phyloP scores from a whole-genome alignment of 2,329 filamentous ascomycete genomes.

The Aspergillus sp. region DNA sequence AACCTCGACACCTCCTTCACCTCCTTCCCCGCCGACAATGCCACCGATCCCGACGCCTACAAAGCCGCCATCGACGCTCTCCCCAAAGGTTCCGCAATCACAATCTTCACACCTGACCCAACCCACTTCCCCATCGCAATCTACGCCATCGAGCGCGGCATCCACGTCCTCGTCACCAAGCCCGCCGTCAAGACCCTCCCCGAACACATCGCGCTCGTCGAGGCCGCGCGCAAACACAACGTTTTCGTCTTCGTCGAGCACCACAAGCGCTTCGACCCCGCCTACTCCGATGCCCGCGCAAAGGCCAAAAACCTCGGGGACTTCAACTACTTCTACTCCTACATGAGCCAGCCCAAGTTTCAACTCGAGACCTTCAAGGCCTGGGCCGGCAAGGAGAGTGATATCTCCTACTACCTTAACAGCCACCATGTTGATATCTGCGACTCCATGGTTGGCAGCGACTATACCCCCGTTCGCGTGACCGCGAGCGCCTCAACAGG shows the following conservation, averaged over 20 bases:
- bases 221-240: conserved; percentile 12
- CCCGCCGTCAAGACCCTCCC: conserved; percentile 12
- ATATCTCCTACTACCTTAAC: conserved; percentile 96
- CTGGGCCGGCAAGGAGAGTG: conserved; percentile 87
- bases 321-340: conserved; percentile 98
- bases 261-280: conserved; percentile 94
- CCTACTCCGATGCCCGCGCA: conserved; percentile 83
- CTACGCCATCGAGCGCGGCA: conserved; percentile 82
- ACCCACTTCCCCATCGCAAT: conserved; percentile 54
- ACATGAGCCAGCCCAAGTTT: conserved; percentile 91
- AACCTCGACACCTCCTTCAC: conserved; percentile 81
- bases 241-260: conserved; percentile 59
- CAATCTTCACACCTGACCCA: conserved; percentile 51
- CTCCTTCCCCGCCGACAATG: conserved; percentile 75
- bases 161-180: conserved; percentile 68
- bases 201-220: conserved; percentile 12
- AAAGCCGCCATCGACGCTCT: conserved; percentile 16
- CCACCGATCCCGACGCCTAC: conserved; percentile 31
- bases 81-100: conserved; percentile 14
- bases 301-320: conserved; percentile 76
- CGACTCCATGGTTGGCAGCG: conserved; percentile 79
- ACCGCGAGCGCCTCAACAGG: conserved; percentile 79
- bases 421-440: conserved; percentile 91
- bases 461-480: conserved; percentile 74
- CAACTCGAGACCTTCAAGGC: conserved; percentile 93